phyloP scores from a whole-genome alignment of 1,139 yeast species.

The Candida sojae region DNA sequence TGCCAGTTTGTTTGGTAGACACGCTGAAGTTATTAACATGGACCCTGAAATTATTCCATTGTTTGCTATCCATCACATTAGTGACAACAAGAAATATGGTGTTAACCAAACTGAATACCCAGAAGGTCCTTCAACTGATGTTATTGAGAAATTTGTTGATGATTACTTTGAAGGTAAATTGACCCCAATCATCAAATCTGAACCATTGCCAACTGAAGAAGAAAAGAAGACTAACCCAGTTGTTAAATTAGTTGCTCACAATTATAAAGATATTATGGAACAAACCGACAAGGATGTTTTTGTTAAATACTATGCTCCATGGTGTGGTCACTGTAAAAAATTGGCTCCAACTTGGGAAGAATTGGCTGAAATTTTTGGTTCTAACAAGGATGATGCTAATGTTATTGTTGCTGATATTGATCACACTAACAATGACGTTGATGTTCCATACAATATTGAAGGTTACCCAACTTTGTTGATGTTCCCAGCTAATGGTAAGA shows the following conservation, averaged over 20 bases:
- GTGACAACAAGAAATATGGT: constrained; percentile 74
- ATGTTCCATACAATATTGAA: constrained; percentile 60
- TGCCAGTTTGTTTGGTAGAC: constrained; percentile 79
- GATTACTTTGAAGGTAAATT: constrained; percentile 66
- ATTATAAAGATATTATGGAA: constrained; percentile 68
- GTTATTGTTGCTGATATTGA: constrained; percentile 85
- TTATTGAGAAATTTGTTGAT: constrained; percentile 61
- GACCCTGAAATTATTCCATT: constrained; percentile 82
- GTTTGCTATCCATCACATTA: constrained; percentile 80
- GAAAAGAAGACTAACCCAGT: constrained; percentile 76
- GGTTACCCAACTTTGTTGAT: constrained; percentile 95
- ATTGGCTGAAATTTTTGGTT: constrained; percentile 67
- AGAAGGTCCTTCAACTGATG: constrained; percentile 39
- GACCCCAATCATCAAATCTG: constrained; percentile 79
- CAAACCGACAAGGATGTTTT: constrained; percentile 81
- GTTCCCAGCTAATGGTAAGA: constrained; percentile 85
- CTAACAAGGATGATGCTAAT: constrained; percentile 47
- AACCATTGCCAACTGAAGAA: constrained; percentile 69
- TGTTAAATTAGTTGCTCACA: constrained; percentile 79
- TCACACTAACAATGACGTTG: constrained; percentile 87
- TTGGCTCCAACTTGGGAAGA: constrained; percentile 92
- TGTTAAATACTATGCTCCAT: constrained; percentile 95
- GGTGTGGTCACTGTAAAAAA: constrained; percentile 99
- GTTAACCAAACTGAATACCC: constrained; percentile 48
- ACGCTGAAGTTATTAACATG: constrained; percentile 87